These are phyloP conservation scores for Picea abies DNA, from an alignment of 83 land plant genomes.

Conservation along the genomic window DNA sequence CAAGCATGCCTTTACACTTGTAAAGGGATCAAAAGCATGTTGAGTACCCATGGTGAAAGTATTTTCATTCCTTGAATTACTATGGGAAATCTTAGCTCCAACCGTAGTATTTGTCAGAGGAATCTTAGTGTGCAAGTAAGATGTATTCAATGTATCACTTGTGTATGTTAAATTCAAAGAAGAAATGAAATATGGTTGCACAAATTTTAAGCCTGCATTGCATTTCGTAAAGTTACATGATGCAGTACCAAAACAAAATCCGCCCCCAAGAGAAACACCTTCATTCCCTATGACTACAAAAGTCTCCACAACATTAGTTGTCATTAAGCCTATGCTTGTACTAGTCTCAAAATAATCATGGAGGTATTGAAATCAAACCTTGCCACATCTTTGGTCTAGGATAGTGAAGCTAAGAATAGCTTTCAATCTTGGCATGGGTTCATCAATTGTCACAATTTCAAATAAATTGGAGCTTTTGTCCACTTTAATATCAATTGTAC, in stretches of 20 bases:
- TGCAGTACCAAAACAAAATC: slow-evolving; percentile 66
- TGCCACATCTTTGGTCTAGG: slow-evolving; percentile 43
- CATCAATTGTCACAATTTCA: slow-evolving; percentile 31
- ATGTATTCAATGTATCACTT: slow-evolving; percentile 61
- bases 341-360: slow-evolving; percentile 75
- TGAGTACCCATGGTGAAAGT: slow-evolving; percentile 72
- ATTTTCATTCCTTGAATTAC: slow-evolving; percentile 73
- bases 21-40: slow-evolving; percentile 67
- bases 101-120: slow-evolving; percentile 65
- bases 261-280: slow-evolving; percentile 54
- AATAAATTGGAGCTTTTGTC: slow-evolving; percentile 72
- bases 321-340: slow-evolving; percentile 70
- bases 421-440: slow-evolving; percentile 27
- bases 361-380: slow-evolving; percentile 71
- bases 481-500: slow-evolving; percentile 91
- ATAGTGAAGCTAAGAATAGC: slow-evolving; percentile 22
- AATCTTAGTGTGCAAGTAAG: slow-evolving; percentile 67
- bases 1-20: slow-evolving; percentile 61
- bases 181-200: slow-evolving; percentile 62
- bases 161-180: slow-evolving; percentile 52
- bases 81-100: slow-evolving; percentile 75
- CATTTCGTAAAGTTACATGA: slow-evolving; percentile 47
- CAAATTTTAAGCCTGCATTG: slow-evolving; percentile 54
- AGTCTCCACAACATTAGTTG: slow-evolving; percentile 60
- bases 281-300: slow-evolving; percentile 65